phyloP scores from a whole-genome alignment of 106 monocot species.

The Cymbidium sinense region DNA sequence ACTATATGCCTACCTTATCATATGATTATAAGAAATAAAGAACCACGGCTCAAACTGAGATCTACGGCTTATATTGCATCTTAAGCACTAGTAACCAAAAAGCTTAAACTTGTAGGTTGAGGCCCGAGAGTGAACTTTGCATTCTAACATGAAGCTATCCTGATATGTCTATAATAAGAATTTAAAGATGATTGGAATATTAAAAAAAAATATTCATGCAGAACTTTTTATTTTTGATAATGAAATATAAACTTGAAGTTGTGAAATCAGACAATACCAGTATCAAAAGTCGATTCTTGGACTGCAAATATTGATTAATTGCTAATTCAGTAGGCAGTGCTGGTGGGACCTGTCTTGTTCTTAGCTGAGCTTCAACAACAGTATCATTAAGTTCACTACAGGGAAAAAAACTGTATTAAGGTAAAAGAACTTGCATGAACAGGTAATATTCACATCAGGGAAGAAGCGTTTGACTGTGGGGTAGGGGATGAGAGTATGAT shows the following conservation, averaged over 20 bases:
- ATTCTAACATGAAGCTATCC: background rate
- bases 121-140: background rate
- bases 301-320: constrained; percentile 64
- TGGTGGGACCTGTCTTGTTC: constrained; percentile 90
- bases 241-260: background rate
- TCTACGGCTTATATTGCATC: background rate
- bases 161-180: background rate
- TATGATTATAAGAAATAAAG: no score
- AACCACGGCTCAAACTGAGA: background rate
- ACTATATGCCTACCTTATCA: no score
- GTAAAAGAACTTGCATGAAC: background rate
- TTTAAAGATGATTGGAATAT: background rate
- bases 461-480: background rate
- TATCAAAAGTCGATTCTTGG: constrained; percentile 85
- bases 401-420: constrained; percentile 9
- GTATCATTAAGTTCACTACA: constrained; percentile 97
- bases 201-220: background rate
- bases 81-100: background rate
- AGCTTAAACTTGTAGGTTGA: background rate
- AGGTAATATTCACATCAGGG: background rate
- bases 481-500: no score
- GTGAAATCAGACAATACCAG: constrained; percentile 40
- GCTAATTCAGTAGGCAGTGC: constrained; percentile 47
- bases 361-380: constrained; percentile 88
- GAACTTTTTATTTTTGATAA: background rate